Evolutionary conservation across 257 asterid genomes (phyloP).

Genomic region (Fraxinus pennsylvanica): DNA sequence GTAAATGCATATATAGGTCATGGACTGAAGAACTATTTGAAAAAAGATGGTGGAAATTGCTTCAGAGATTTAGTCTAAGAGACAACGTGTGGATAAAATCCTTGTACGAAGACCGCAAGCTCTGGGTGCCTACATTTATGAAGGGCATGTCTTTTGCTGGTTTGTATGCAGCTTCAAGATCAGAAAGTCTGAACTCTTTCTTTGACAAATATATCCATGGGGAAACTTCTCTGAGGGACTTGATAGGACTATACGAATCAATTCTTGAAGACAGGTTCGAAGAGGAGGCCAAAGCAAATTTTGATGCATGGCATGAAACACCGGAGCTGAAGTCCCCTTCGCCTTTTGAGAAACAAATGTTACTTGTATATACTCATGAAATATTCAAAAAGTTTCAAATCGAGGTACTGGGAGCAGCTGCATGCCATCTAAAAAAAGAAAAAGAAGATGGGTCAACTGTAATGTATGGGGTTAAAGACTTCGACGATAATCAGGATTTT

Average conservation of each 20-base stretch:
- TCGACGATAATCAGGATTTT: conserved; percentile 65
- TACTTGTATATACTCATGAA: conserved; percentile 69
- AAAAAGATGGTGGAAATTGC: conserved; percentile 86
- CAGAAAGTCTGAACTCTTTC: conserved; percentile 65
- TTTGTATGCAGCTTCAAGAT: conserved; percentile 65
- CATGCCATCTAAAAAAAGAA: conserved; percentile 86
- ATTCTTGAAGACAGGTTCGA: conserved; percentile 76
- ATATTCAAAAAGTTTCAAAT: conserved; percentile 81
- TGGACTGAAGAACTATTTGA: conserved; percentile 72
- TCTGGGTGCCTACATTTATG: conserved; percentile 79
- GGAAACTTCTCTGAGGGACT: conserved; percentile 69
- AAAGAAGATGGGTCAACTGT: conserved; percentile 54
- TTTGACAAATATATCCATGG: conserved; percentile 63
- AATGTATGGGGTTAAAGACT: conserved; percentile 67
- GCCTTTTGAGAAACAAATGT: conserved; percentile 88
- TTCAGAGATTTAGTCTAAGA: conserved; percentile 63
- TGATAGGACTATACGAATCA: conserved; percentile 54
- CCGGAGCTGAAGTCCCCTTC: conserved; percentile 92
- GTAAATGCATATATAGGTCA: conserved; percentile 72
- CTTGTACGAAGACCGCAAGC: conserved; percentile 66
- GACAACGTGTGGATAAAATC: conserved; percentile 76
- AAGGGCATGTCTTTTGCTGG: conserved; percentile 72
- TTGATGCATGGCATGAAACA: conserved; percentile 93
- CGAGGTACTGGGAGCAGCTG: conserved; percentile 90
- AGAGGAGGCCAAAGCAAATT: conserved; percentile 89